These are phyloP conservation scores for Dimocarpus longan DNA, from an alignment of 345 rosid genomes.

Conservation along the genomic window DNA sequence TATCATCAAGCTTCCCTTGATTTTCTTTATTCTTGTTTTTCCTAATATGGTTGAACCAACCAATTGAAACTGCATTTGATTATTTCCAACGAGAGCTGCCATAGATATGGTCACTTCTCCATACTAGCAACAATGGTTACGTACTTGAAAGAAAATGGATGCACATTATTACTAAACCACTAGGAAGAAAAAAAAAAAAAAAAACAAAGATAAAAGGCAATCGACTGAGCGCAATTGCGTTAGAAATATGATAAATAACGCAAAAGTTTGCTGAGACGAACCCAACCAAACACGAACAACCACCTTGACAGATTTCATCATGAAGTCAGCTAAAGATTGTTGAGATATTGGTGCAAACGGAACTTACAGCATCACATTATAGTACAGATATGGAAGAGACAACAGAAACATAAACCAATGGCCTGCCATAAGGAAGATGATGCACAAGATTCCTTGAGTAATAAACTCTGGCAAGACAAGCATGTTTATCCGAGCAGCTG, in stretches of 20 bases:
- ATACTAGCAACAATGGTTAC: neutral
- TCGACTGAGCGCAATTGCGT: neutral
- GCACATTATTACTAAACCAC: neutral
- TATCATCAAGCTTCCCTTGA: neutral
- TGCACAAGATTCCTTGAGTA: slow-evolving; percentile 38
- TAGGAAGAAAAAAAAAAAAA: too few species aligned
- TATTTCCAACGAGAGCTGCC: neutral
- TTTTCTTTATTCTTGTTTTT: neutral
- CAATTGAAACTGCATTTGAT: neutral
- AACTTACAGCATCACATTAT: slow-evolving; percentile 43
- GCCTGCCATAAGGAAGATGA: slow-evolving; percentile 37
- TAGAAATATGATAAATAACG: neutral
- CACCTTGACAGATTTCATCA: neutral
- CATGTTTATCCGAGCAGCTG: slow-evolving; percentile 34
- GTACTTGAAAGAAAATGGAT: neutral
- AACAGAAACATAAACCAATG: slow-evolving; percentile 45
- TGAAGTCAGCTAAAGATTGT: neutral
- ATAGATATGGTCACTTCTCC: neutral
- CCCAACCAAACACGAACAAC: neutral
- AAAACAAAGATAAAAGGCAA: neutral
- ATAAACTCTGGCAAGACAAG: slow-evolving; percentile 42
- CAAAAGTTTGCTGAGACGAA: neutral
- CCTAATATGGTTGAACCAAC: neutral
- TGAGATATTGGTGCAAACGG: neutral
- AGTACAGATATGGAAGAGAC: slow-evolving; percentile 44